Percentiles rank a stretch among this genome's conserved stretches.
These are phyloP conservation scores for Lactarius trivialis DNA, from an alignment of 768 basidiomycete species.

Conservation along the genomic window DNA sequence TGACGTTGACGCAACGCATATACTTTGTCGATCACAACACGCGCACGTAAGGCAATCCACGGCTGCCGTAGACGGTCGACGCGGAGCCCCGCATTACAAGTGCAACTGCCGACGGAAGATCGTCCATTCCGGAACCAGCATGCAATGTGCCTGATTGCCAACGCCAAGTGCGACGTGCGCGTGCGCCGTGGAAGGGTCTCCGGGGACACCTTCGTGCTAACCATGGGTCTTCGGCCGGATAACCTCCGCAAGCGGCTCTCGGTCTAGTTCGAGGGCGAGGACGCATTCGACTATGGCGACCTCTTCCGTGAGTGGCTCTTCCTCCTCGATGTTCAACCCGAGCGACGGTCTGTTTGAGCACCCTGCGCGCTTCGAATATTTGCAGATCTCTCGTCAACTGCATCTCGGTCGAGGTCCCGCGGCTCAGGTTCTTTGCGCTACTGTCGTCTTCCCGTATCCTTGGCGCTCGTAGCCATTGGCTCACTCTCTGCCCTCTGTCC, in stretches of 20 bases:
- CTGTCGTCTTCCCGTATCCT: too few species aligned
- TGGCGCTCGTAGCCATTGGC: too few species aligned
- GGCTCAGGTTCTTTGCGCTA: too few species aligned
- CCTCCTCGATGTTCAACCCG: too few species aligned
- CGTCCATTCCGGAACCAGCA: slow-evolving; percentile 87
- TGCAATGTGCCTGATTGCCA: slow-evolving; percentile 61
- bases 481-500: too few species aligned
- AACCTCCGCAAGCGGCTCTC: slow-evolving; percentile 66
- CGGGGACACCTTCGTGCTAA: slow-evolving; percentile 79
- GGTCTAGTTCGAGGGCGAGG: slow-evolving; percentile 56
- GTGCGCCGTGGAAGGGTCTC: slow-evolving; percentile 75
- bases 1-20: slow-evolving; percentile 76
- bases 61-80: slow-evolving; percentile 56
- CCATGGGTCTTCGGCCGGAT: slow-evolving; percentile 74
- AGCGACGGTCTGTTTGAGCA: too few species aligned
- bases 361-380: too few species aligned
- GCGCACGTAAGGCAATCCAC: too few species aligned
- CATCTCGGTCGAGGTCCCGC: too few species aligned
- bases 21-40: slow-evolving; percentile 45
- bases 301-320: too few species aligned
- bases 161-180: slow-evolving; percentile 81
- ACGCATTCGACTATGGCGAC: too few species aligned
- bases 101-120: slow-evolving; percentile 49
- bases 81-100: slow-evolving; percentile 90
- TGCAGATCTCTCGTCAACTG: too few species aligned